Evolutionary conservation across 2,329 filamentous ascomycete genomes (phyloP).

Genomic region (Fusarium dlaminii): DNA sequence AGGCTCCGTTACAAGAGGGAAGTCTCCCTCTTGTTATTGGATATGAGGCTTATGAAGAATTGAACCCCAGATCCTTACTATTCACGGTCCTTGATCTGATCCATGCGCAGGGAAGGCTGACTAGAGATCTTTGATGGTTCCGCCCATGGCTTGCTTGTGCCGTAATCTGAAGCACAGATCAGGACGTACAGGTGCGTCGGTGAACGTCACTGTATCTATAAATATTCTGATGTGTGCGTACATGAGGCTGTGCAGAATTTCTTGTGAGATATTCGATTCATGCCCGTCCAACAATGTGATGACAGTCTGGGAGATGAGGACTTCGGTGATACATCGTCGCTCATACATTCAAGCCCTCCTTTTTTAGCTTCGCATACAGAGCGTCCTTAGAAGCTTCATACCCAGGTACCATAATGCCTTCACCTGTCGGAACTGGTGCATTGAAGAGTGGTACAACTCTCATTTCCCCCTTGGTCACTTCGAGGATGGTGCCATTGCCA

Average conservation of each 20-base stretch:
- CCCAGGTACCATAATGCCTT: slow-evolving; percentile 36
- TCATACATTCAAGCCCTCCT: slow-evolving; percentile 37
- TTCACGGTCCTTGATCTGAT: slow-evolving; percentile 20
- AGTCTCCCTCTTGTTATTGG: neutral
- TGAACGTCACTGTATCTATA: neutral
- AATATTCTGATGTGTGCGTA: neutral
- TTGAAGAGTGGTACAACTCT: slow-evolving; percentile 45
- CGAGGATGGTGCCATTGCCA: slow-evolving; percentile 47
- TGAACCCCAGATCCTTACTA: slow-evolving; percentile 8
- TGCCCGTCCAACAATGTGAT: neutral
- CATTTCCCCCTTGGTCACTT: slow-evolving; percentile 40
- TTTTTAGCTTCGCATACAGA: slow-evolving; percentile 37
- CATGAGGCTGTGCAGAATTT: neutral
- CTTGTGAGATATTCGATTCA: neutral
- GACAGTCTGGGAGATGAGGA: neutral
- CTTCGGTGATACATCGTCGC: neutral
- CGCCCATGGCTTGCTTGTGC: slow-evolving; percentile 10
- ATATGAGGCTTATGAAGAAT: slow-evolving; percentile 15
- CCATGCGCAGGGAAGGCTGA: slow-evolving; percentile 26
- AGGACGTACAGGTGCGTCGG: neutral
- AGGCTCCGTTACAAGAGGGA: slow-evolving; percentile 5
- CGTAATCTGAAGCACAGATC: slow-evolving; percentile 9
- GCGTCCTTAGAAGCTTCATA: slow-evolving; percentile 35
- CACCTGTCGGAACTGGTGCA: slow-evolving; percentile 38
- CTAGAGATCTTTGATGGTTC: neutral